A percentile compares a stretch with the other conserved stretches of the same genome.
These are phyloP conservation scores for Podaxis pistillaris DNA, from an alignment of 768 basidiomycete species.

Conservation along the genomic window DNA sequence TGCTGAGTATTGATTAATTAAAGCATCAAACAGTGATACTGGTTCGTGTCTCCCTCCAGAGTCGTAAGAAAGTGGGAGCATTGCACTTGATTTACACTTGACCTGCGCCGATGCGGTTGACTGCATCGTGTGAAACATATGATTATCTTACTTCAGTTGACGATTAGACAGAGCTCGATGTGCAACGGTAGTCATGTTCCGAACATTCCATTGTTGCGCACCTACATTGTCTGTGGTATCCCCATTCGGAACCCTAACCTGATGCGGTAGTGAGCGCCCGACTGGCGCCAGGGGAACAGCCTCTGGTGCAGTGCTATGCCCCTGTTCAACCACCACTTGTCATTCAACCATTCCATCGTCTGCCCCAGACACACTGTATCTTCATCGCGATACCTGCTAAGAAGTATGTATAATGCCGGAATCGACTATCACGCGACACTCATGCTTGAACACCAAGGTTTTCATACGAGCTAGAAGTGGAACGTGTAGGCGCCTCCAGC, in stretches of 20 bases:
- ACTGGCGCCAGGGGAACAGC: not conserved
- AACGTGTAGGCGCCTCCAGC: not conserved
- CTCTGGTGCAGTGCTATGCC: not conserved
- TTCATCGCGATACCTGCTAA: not conserved
- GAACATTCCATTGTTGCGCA: not conserved
- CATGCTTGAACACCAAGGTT: not conserved
- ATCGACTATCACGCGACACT: not conserved
- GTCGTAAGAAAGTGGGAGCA: not conserved
- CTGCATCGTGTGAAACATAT: no score
- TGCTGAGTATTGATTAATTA: not conserved
- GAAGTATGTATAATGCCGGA: not conserved
- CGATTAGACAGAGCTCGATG: no score
- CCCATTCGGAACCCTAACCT: constrained; percentile 10
- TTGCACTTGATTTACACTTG: not conserved
- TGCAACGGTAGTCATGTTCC: not conserved
- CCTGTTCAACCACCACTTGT: not conserved
- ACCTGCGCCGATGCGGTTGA: no score
- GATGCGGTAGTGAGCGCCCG: not conserved
- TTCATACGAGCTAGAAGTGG: not conserved
- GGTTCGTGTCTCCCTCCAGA: not conserved
- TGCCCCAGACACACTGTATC: not conserved
- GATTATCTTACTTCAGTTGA: no score
- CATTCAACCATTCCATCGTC: not conserved
- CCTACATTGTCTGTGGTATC: not conserved
- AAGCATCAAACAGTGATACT: not conserved